A percentile compares a stretch with the other conserved stretches of the same genome.
phyloP scores from a whole-genome alignment of 1,284 basidiomycete genomes.

The Inonotus obliquus region DNA sequence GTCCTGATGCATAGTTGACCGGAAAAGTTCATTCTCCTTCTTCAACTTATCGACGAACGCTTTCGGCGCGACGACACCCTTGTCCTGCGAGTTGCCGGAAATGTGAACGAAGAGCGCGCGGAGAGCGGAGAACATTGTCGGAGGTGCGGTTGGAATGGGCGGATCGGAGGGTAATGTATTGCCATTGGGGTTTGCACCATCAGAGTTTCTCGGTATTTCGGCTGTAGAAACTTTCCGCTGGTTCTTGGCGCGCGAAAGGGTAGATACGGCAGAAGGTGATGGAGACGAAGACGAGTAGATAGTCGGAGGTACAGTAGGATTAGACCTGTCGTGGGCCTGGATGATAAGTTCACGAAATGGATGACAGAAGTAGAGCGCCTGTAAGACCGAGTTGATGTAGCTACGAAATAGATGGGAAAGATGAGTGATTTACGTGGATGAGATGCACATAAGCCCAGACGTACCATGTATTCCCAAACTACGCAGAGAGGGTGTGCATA shows the following conservation, averaged over 20 bases:
- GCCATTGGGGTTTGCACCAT: conserved; percentile 25
- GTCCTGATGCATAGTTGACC: conserved; percentile 88
- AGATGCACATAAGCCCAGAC: conserved; percentile 22
- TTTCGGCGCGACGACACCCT: conserved; percentile 82
- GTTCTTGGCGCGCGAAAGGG: conserved; percentile 21
- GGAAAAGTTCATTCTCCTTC: conserved; percentile 83
- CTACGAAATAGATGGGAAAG: conserved; percentile 38
- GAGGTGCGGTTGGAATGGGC: conserved; percentile 56
- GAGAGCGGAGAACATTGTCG: conserved; percentile 84
- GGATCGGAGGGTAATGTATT: conserved; percentile 20
- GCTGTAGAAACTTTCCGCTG: conserved; percentile 38
- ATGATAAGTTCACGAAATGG: conserved; percentile 77
- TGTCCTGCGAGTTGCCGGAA: conserved; percentile 65
- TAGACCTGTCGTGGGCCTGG: conserved; percentile 46
- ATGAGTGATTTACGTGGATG: conserved; percentile 10
- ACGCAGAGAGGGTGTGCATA: conserved; percentile 15
- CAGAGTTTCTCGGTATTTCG: conserved; percentile 23
- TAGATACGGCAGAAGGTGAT: conserved; percentile 25
- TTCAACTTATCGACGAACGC: conserved; percentile 90
- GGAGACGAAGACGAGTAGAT: conserved; percentile 19
- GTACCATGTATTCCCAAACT: conserved; percentile 84
- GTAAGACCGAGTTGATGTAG: conserved; percentile 97
- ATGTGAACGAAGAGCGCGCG: conserved; percentile 88
- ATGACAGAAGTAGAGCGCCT: conserved; percentile 88
- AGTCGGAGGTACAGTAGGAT: conserved; percentile 22